Conservation (phyloP, 2,329 filamentous ascomycete species). For the Scortechinia acanthostroma region DNA sequence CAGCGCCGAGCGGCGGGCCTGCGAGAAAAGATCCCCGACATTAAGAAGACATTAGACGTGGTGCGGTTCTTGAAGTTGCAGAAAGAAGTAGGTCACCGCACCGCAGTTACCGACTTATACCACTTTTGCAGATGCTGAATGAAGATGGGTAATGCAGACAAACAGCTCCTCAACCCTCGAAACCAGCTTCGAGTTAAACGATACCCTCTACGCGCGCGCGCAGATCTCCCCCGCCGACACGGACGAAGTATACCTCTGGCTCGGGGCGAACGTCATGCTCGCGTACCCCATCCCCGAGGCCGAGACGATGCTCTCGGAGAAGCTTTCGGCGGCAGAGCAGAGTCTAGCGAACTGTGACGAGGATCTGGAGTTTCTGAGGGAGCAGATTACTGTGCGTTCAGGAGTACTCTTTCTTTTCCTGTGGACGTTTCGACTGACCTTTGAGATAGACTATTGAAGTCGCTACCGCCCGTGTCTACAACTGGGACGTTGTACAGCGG, state of each 20-base stretch:
- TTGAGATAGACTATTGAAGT: constrained; percentile 54
- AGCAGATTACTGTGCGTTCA: constrained; percentile 55
- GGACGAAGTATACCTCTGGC: constrained; percentile 65
- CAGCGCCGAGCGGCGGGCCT: constrained; percentile 50
- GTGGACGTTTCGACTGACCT: no score
- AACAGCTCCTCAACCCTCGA: constrained; percentile 32
- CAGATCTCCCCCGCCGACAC: constrained; percentile 36
- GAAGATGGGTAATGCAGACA: not conserved
- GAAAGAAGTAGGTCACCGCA: constrained; percentile 21
- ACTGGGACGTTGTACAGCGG: constrained; percentile 64
- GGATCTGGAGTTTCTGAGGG: constrained; percentile 61
- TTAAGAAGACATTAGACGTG: constrained; percentile 61
- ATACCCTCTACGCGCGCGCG: constrained; percentile 64
- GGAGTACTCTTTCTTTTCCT: constrained; percentile 4
- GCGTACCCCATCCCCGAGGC: constrained; percentile 60
- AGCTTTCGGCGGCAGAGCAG: constrained; percentile 47
- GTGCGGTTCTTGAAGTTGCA: constrained; percentile 50
- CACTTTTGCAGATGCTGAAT: not conserved
- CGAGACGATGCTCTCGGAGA: constrained; percentile 45
- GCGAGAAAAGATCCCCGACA: constrained; percentile 63
- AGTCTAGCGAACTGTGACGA: constrained; percentile 57
- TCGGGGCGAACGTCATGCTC: constrained; percentile 67
- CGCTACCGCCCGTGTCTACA: constrained; percentile 63
- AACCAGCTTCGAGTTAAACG: constrained; percentile 63
- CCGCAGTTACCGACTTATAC: no score